Percentiles rank a stretch among this genome's conserved stretches.
Conservation (phyloP, 2,329 filamentous ascomycete genomes). For the Phaeomoniella chlamydospora region DNA sequence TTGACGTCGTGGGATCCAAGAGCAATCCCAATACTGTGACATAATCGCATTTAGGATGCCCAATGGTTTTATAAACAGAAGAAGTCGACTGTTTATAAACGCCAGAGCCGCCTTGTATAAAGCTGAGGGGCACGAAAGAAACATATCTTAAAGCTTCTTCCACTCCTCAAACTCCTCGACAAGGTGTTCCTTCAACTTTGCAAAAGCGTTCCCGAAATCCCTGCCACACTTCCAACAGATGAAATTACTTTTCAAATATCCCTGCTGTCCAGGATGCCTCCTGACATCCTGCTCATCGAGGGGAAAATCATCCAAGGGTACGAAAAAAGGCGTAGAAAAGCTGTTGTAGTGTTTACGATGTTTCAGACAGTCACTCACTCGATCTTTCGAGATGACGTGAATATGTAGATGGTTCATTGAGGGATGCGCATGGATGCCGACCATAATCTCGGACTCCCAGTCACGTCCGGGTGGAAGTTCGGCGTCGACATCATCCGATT, state of each 20-base stretch:
- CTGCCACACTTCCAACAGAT: conserved; percentile 71
- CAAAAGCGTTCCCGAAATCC: conserved; percentile 62
- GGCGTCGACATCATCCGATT: conserved; percentile 32
- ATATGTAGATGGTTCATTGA: conserved; percentile 89
- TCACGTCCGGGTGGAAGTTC: conserved; percentile 58
- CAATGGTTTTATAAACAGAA: too few species aligned
- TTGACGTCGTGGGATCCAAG: too few species aligned
- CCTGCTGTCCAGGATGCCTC: conserved; percentile 37
- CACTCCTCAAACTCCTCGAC: conserved; percentile 60
- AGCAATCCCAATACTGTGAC: too few species aligned
- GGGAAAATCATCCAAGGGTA: conserved; percentile 67
- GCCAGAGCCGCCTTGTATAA: too few species aligned
- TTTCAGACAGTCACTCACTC: conserved; percentile 56
- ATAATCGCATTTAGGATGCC: too few species aligned
- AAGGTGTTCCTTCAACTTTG: conserved; percentile 61
- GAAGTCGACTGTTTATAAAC: too few species aligned
- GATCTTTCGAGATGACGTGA: conserved; percentile 72
- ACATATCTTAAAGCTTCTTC: conserved; percentile 43
- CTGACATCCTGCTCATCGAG: conserved; percentile 51
- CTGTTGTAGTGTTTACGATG: conserved; percentile 85
- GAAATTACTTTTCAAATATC: conserved; percentile 52
- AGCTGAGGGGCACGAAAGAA: too few species aligned
- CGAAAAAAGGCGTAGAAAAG: conserved; percentile 74
- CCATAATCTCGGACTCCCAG: conserved; percentile 59
- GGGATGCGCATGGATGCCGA: conserved; percentile 74